phyloP scores from a whole-genome alignment of 768 basidiomycete species.

The Infundibulicybe gibba region DNA sequence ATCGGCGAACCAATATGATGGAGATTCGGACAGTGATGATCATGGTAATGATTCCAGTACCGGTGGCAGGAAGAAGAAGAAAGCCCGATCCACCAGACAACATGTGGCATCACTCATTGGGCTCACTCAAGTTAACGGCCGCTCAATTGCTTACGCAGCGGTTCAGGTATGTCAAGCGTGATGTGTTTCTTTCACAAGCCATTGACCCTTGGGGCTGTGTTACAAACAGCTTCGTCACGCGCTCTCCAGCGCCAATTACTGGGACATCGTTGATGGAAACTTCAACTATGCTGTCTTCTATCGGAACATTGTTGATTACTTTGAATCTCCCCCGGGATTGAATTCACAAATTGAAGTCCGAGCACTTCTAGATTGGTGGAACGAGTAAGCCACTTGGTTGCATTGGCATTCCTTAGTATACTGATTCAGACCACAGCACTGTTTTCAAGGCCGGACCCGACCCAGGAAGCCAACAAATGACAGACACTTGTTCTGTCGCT shows the following conservation, averaged over 20 bases:
- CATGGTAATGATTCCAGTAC: not conserved
- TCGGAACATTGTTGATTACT: conserved; percentile 11
- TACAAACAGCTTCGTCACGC: conserved; percentile 15
- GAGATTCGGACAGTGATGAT: conserved; percentile 7
- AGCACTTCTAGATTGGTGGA: conserved; percentile 13
- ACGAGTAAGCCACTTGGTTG: conserved; percentile 4
- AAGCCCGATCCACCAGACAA: not conserved
- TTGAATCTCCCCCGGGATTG: conserved; percentile 10
- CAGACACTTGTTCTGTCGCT: too few relatives aligned
- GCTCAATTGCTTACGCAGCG: conserved; percentile 25
- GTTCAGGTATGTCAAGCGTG: conserved; percentile 15
- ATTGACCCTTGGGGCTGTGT: not conserved
- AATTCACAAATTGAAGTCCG: not conserved
- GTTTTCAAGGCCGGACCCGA: too few relatives aligned
- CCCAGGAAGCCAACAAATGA: too few relatives aligned
- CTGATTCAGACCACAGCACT: too few relatives aligned
- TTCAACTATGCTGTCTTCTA: conserved; percentile 17
- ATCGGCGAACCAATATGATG: conserved; percentile 9
- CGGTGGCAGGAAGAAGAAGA: not conserved
- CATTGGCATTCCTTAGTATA: not conserved
- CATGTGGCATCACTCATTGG: conserved; percentile 10
- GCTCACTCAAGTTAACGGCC: conserved; percentile 15
- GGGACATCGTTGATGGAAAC: conserved; percentile 13
- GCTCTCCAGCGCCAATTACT: conserved; percentile 11
- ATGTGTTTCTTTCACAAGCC: not conserved